A percentile compares a stretch with the other conserved stretches of the same genome.
Evolutionary conservation across 169 alveolate genomes (phyloP).

Genomic region (Babesia caballi): DNA sequence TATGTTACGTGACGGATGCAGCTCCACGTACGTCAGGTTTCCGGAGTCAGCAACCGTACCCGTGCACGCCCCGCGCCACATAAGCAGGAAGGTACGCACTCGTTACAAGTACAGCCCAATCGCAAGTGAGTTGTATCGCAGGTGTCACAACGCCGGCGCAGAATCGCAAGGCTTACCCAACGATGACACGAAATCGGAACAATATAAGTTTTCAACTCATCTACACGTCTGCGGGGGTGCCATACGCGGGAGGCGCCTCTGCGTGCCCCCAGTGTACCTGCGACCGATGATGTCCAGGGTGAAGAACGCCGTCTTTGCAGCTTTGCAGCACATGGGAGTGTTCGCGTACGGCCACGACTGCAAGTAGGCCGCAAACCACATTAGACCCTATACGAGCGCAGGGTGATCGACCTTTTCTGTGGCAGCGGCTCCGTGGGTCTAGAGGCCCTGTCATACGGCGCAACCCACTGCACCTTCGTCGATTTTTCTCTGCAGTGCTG

Average conservation of each 20-base stretch:
- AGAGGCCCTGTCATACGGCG: constrained; percentile 78
- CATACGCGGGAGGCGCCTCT: constrained; percentile 63
- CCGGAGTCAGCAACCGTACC: constrained; percentile 25
- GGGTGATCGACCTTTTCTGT: constrained; percentile 76
- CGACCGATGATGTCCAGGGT: constrained; percentile 80
- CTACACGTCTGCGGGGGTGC: constrained; percentile 60
- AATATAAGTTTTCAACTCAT: constrained; percentile 16
- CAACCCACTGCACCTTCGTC: constrained; percentile 73
- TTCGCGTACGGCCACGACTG: constrained; percentile 37
- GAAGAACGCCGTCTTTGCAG: constrained; percentile 61
- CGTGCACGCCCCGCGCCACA: constrained; percentile 16
- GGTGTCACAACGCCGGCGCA: background rate
- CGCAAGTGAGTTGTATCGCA: constrained; percentile 10
- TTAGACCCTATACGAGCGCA: background rate
- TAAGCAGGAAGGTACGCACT: constrained; percentile 29
- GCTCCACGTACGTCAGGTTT: constrained; percentile 16
- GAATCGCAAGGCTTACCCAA: constrained; percentile 8
- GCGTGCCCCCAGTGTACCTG: constrained; percentile 68
- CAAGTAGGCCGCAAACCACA: background rate
- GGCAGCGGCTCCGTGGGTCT: constrained; percentile 83
- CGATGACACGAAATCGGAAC: constrained; percentile 5
- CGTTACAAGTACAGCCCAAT: constrained; percentile 46
- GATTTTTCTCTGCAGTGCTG: constrained; percentile 75
- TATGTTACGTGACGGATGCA: too few species aligned
- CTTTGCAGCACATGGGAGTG: constrained; percentile 59